A percentile compares a stretch with the other conserved stretches of the same genome.
phyloP scores from a whole-genome alignment of 2,329 filamentous ascomycete genomes.

The Pseudopyrenochaeta lycopersici region DNA sequence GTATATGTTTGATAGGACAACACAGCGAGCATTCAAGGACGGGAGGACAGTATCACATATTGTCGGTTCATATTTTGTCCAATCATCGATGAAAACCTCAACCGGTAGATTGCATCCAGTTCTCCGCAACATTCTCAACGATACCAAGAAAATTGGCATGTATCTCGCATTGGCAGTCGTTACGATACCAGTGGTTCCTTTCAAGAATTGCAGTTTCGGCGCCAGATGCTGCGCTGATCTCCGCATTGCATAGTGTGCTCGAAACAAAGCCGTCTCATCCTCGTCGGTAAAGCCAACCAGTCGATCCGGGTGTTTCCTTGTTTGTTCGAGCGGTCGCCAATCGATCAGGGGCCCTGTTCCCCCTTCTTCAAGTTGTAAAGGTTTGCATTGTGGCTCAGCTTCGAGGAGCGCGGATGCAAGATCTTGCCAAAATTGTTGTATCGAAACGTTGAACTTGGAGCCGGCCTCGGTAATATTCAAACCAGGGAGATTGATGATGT shows the following conservation, averaged over 20 bases:
- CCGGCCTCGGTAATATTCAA: constrained; percentile 21
- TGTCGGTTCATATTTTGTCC: constrained; percentile 48
- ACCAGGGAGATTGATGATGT: background rate
- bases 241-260: constrained; percentile 32
- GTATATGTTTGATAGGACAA: constrained; percentile 42
- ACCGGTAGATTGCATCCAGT: constrained; percentile 61
- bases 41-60: constrained; percentile 51
- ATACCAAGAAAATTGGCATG: constrained; percentile 60
- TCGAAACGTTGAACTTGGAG: constrained; percentile 19
- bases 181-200: constrained; percentile 59
- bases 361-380: constrained; percentile 18
- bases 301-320: constrained; percentile 14
- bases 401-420: constrained; percentile 17
- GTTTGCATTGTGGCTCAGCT: constrained; percentile 22
- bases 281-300: constrained; percentile 26
- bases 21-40: constrained; percentile 50
- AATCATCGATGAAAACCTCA: constrained; percentile 52
- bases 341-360: constrained; percentile 7
- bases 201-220: constrained; percentile 49
- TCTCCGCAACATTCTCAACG: constrained; percentile 62
- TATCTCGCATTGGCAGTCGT: constrained; percentile 60
- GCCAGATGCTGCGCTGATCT: constrained; percentile 22
- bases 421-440: constrained; percentile 25
- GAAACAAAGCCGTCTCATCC: constrained; percentile 27
- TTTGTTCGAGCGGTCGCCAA: constrained; percentile 19